Evolutionary conservation across 75 land plant genomes (phyloP), one percentile per base, ranked within the genome.

Genomic region (Ceratopteris richardii): DNA sequence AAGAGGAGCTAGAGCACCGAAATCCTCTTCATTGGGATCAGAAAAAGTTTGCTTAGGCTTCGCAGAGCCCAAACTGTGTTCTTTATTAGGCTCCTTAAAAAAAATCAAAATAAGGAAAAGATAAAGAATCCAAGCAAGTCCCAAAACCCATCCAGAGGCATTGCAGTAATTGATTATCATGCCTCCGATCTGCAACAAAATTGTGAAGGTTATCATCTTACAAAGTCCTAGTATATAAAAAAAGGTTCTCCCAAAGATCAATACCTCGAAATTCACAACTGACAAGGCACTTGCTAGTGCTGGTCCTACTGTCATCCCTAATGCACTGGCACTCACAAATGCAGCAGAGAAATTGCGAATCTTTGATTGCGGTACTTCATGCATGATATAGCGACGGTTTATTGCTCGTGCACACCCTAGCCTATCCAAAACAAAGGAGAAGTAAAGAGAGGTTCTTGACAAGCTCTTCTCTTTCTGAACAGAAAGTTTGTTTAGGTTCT

Each of bases 221-320:
- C 4, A 54, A 17, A 27, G 31, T 2, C 7, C 3, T 3, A 51
- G 9, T 14, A 40, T 10, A 10, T 14, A 40, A 14, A 40, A 5
- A 14, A 46, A 4, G 50, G 3, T 17, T 18, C 14, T 46, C 50
- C 17, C 1, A 3, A 2, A 57, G 3, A 39, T 17, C 25, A 2
- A 25, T 68, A 70, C 73, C 73, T 63, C 33, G 50, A 70, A 70
- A 39, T 70, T 56, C 13, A 70, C n/a, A 46, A 26, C 41, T 19
- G 31, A 46, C n/a, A 70, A 42, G 23, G 56, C 30, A 18, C 67
- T 59, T 54, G 73, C 73, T 18, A 70, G 30, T 24, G 73, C 60
- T 21, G 73, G 73, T 55, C 73, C 73, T n/a, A 57, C 69, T 25
- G 69, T 69, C 73, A 70, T 70, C 22, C 73, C 73, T 48, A 70